Conservation (phyloP, 208 protist species). For the Acanthamoeba triangularis region DNA sequence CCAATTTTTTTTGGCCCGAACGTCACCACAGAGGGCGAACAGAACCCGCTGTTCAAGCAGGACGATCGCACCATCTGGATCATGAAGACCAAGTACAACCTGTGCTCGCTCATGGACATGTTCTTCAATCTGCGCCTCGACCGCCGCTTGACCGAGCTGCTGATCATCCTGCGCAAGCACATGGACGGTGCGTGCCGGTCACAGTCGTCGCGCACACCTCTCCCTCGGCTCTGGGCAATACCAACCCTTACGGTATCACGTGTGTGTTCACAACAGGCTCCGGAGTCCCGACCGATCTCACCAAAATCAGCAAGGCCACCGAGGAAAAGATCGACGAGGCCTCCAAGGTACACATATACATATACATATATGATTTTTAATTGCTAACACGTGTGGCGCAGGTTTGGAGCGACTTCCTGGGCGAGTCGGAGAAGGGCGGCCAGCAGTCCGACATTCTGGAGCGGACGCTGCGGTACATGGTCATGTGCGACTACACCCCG, state of each 20-base stretch:
- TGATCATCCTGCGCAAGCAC: slow-evolving; percentile 57
- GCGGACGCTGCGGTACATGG: not conserved
- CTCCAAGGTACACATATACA: no score
- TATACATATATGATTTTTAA: no score
- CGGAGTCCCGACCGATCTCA: not conserved
- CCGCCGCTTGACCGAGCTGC: slow-evolving; percentile 48
- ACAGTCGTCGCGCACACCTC: not conserved
- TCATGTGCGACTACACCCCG: slow-evolving; percentile 60
- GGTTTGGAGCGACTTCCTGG: slow-evolving; percentile 1
- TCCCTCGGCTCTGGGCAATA: not conserved
- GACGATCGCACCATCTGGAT: slow-evolving; percentile 58
- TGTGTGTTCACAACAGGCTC: not conserved
- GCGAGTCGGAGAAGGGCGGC: not conserved
- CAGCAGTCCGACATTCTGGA: slow-evolving; percentile 1
- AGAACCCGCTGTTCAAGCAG: slow-evolving; percentile 40
- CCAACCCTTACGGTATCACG: not conserved
- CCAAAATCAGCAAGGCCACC: slow-evolving; percentile 56
- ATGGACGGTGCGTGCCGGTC: slow-evolving; percentile 16
- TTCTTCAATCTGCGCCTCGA: slow-evolving; percentile 72
- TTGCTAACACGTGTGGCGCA: not conserved
- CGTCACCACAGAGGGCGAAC: not conserved
- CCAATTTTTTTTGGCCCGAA: not conserved
- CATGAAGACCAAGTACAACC: slow-evolving; percentile 73
- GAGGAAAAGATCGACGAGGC: slow-evolving; percentile 38
- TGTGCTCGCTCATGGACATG: slow-evolving; percentile 72